These are phyloP conservation scores for Trametes villosa DNA, from an alignment of 768 basidiomycete genomes.

Conservation along the genomic window DNA sequence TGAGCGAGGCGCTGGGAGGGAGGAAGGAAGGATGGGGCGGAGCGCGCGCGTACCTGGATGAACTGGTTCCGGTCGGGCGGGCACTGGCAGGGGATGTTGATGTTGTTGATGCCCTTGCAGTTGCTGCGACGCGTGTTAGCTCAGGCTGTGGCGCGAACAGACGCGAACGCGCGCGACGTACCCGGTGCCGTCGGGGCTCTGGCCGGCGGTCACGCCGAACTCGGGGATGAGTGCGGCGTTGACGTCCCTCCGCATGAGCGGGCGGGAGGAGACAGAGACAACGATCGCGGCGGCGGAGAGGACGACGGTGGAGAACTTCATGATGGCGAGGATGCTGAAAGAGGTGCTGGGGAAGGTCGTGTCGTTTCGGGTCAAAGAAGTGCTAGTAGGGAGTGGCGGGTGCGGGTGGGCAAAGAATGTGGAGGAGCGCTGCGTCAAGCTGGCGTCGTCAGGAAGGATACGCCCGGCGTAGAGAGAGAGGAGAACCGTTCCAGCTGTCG, in stretches of 20 bases:
- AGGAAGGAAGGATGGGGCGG: neutral
- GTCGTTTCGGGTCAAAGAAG: neutral
- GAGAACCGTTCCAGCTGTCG: slow-evolving; percentile 19
- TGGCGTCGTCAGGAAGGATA: slow-evolving; percentile 13
- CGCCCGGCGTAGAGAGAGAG: slow-evolving; percentile 26
- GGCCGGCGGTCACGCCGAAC: slow-evolving; percentile 37
- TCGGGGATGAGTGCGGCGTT: slow-evolving; percentile 40
- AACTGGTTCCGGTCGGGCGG: slow-evolving; percentile 37
- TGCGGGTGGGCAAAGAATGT: slow-evolving; percentile 5
- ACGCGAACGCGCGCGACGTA: slow-evolving; percentile 14
- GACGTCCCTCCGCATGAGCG: slow-evolving; percentile 51
- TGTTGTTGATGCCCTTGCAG: slow-evolving; percentile 30
- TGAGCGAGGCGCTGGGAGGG: neutral
- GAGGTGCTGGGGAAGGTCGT: neutral
- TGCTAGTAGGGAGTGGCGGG: slow-evolving; percentile 13
- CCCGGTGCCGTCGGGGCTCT: slow-evolving; percentile 39
- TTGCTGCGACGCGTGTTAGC: slow-evolving; percentile 17
- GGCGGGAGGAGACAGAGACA: slow-evolving; percentile 45
- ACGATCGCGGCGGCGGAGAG: slow-evolving; percentile 38
- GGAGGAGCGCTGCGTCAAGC: slow-evolving; percentile 25
- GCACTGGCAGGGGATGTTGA: slow-evolving; percentile 41
- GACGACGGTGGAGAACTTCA: slow-evolving; percentile 42
- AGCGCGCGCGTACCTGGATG: slow-evolving; percentile 14
- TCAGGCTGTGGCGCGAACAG: neutral
- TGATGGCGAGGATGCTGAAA: slow-evolving; percentile 13